phyloP scores from a whole-genome alignment of 495 filamentous ascomycete species.

The Chlorociboria aeruginascens region DNA sequence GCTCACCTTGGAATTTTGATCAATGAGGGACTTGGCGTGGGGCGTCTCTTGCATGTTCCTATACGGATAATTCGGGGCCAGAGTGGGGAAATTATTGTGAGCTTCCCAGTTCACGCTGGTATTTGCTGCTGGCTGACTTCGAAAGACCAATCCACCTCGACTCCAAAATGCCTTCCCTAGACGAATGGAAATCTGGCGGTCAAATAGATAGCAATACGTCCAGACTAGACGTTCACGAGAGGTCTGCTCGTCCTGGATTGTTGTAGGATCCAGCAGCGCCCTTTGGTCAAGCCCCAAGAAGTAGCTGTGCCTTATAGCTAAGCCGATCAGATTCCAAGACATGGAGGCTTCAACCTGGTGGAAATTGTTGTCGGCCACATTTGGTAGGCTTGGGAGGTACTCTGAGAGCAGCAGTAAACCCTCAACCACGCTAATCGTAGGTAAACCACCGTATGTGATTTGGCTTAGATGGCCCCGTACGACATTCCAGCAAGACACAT shows the following conservation, averaged over 20 bases:
- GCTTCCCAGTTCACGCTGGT: too few relatives aligned
- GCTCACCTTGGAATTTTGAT: too few relatives aligned
- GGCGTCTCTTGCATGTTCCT: background rate
- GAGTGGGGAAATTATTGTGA: conserved; percentile 46
- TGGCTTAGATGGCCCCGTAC: background rate
- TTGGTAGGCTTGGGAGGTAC: background rate
- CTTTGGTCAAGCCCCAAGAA: background rate
- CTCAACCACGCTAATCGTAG: background rate
- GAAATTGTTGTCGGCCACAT: background rate
- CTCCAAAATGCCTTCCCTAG: conserved; percentile 52
- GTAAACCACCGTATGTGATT: background rate
- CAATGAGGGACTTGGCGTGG: background rate
- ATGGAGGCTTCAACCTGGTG: background rate
- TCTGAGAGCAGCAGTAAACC: background rate
- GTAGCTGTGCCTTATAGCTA: background rate
- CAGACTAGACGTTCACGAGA: conserved; percentile 43
- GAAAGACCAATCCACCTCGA: conserved; percentile 46
- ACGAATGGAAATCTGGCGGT: conserved; percentile 47
- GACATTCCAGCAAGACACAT: background rate
- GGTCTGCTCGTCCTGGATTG: conserved; percentile 1
- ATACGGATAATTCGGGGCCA: conserved; percentile 33
- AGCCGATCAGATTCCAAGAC: background rate
- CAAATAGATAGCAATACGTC: conserved; percentile 44
- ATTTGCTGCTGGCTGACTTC: conserved; percentile 40
- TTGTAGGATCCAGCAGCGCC: background rate